phyloP scores from a whole-genome alignment of 2,329 filamentous ascomycete species.

The Coniochaeta prunicola region DNA sequence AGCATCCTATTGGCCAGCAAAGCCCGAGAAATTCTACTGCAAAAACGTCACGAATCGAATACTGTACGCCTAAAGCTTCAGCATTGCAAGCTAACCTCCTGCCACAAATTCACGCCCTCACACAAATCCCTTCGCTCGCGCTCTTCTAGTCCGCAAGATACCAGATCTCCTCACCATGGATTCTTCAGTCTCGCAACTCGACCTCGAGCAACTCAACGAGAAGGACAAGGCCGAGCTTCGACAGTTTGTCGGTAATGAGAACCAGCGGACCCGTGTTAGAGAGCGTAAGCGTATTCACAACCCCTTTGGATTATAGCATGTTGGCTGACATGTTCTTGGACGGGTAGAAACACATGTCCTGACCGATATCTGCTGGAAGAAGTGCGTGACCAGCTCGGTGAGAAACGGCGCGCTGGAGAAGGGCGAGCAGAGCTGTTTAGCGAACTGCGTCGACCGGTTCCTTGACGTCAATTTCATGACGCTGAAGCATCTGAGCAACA shows the following conservation, averaged over 20 bases:
- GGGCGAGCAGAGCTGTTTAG: slow-evolving; percentile 73
- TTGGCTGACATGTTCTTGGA: not conserved
- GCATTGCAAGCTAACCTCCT: not conserved
- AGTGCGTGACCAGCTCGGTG: slow-evolving; percentile 75
- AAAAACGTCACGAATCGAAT: not conserved
- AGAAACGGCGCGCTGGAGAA: slow-evolving; percentile 65
- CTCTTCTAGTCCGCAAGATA: not conserved
- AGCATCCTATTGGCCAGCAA: not conserved
- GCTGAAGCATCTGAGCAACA: slow-evolving; percentile 72
- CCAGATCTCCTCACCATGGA: not conserved
- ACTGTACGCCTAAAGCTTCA: not conserved
- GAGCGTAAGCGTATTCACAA: slow-evolving; percentile 40
- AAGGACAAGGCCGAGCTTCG: slow-evolving; percentile 83
- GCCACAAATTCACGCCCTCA: not conserved
- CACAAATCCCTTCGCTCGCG: too few relatives aligned
- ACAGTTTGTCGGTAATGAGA: slow-evolving; percentile 76
- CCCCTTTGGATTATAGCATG: not conserved
- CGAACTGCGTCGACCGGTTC: slow-evolving; percentile 91
- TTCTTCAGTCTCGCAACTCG: slow-evolving; percentile 39
- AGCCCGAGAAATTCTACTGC: not conserved
- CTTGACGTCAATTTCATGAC: slow-evolving; percentile 82
- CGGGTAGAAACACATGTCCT: slow-evolving; percentile 45
- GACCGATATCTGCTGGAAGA: slow-evolving; percentile 83
- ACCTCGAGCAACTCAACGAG: slow-evolving; percentile 69
- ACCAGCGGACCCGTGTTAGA: slow-evolving; percentile 68